A percentile compares a stretch with the other conserved stretches of the same genome.
Conservation (phyloP, 306 rosid species). For the Inga oerstediana region DNA sequence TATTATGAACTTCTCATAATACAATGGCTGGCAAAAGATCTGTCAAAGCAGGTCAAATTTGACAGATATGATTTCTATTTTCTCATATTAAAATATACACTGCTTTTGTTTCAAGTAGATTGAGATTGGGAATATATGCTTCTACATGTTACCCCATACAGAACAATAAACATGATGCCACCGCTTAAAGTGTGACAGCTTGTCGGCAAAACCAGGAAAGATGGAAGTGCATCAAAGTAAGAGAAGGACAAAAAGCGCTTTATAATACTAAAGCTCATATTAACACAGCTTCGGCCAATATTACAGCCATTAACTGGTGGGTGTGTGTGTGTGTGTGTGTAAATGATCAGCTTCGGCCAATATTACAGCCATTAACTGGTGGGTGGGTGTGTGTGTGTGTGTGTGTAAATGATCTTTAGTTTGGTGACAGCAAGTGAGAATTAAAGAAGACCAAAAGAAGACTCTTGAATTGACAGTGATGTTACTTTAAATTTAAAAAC, state of each 20-base stretch:
- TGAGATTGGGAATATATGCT: constrained; percentile 26
- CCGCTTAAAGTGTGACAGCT: constrained; percentile 12
- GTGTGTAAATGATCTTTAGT: background rate
- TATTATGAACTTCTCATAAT: background rate
- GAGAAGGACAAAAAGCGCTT: constrained; percentile 23
- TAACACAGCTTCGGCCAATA: background rate
- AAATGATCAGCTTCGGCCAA: background rate
- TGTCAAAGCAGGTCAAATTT: constrained; percentile 35
- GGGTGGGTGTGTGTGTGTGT: too few species aligned
- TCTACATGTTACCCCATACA: background rate
- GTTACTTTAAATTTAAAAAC: constrained; percentile 22
- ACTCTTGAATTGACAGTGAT: constrained; percentile 20
- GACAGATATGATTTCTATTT: constrained; percentile 2
- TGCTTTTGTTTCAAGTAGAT: background rate
- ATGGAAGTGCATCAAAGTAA: constrained; percentile 31
- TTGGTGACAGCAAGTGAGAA: constrained; percentile 9
- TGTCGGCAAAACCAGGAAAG: constrained; percentile 26
- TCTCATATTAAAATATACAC: background rate
- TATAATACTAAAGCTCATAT: background rate
- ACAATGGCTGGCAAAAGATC: background rate
- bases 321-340: too few species aligned
- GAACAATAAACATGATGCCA: constrained; percentile 12
- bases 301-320: background rate
- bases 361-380: background rate
- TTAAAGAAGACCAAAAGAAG: background rate